Conservation (phyloP, 2,329 filamentous ascomycete species). For the Calonectria leucothoes region DNA sequence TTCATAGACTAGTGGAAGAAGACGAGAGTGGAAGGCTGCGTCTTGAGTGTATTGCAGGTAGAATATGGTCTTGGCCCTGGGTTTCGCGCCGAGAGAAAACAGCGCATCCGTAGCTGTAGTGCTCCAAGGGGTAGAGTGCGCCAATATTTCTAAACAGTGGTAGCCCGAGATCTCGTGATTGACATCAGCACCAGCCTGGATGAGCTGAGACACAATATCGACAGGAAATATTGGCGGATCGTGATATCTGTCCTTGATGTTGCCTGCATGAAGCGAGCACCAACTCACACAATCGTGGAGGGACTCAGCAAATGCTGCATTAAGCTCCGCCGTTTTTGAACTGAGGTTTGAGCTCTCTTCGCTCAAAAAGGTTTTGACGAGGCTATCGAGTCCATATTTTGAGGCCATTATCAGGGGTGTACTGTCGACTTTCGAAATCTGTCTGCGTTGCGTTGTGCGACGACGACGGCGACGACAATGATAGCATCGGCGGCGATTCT, state of each 20-base stretch:
- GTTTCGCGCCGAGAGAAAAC: background rate
- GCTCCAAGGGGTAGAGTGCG: background rate
- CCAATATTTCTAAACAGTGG: background rate
- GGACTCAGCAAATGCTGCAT: background rate
- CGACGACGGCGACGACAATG: too few species aligned
- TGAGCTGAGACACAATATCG: background rate
- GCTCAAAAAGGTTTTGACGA: background rate
- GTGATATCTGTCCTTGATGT: too few species aligned
- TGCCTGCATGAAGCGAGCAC: too few species aligned
- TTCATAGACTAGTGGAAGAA: too few species aligned
- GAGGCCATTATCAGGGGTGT: background rate
- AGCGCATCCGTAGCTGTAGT: background rate
- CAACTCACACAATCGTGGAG: background rate
- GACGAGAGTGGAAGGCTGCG: too few species aligned
- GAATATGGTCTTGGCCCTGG: background rate
- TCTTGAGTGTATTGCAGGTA: too few species aligned
- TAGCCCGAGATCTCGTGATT: background rate
- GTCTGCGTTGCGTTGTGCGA: too few species aligned
- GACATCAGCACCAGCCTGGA: background rate
- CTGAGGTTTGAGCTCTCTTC: too few species aligned
- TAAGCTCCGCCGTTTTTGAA: background rate
- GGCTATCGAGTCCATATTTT: background rate
- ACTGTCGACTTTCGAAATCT: too few species aligned
- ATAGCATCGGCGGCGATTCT: too few species aligned
- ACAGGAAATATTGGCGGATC: background rate